Evolutionary conservation across 2,329 filamentous ascomycete species (phyloP).

Genomic region (Ophiobolus disseminans): DNA sequence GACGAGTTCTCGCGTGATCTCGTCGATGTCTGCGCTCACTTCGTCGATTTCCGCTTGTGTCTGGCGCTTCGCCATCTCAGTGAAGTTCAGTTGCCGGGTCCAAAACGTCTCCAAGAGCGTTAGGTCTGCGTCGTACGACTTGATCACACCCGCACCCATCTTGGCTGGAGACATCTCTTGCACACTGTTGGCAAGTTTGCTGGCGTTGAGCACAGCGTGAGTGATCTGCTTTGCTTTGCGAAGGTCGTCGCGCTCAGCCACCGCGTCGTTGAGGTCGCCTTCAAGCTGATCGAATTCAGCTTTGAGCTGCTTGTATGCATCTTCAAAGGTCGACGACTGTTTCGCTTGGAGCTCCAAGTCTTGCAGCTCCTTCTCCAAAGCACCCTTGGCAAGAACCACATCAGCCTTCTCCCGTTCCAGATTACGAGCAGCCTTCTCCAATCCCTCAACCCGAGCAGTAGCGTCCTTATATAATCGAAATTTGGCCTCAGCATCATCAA

Average conservation of each 20-base stretch:
- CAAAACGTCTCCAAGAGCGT: neutral
- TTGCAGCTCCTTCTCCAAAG: neutral
- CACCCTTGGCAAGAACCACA: neutral
- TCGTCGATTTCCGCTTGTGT: neutral
- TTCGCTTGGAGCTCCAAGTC: neutral
- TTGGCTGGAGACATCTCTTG: too few relatives aligned
- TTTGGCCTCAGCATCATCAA: neutral
- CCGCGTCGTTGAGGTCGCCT: neutral
- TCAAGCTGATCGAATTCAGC: neutral
- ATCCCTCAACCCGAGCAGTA: neutral
- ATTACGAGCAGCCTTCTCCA: neutral
- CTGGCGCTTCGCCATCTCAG: neutral
- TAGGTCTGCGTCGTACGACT: neutral
- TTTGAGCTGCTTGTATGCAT: slow-evolving; percentile 11
- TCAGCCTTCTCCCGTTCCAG: neutral
- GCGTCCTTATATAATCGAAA: neutral
- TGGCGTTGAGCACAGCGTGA: neutral
- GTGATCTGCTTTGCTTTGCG: neutral
- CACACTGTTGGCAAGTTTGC: too few relatives aligned
- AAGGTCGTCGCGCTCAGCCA: slow-evolving; percentile 3
- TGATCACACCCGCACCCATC: neutral
- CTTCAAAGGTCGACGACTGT: neutral
- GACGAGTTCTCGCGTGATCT: neutral
- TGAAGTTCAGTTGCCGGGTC: neutral
- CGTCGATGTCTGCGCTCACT: neutral